Evolutionary conservation across 345 rosid species (phyloP).

Genomic region (Citrus trifoliata): DNA sequence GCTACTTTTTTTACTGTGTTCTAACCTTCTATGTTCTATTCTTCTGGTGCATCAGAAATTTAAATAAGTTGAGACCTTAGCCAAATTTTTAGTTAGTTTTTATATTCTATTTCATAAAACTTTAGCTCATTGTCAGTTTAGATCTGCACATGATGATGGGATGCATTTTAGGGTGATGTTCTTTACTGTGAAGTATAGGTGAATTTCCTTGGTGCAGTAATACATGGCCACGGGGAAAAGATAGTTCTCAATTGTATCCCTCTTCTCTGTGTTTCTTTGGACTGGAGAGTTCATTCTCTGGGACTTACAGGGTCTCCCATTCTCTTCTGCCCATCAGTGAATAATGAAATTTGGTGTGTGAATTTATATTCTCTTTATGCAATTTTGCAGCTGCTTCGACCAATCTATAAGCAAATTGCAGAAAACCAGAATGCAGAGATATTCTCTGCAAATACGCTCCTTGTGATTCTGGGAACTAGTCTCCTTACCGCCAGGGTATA

Average conservation of each 20-base stretch:
- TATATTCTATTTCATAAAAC: not conserved
- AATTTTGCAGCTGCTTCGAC: slow-evolving; percentile 84
- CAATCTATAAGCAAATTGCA: slow-evolving; percentile 95
- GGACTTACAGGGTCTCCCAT: not conserved
- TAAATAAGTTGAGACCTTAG: not conserved
- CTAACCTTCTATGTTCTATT: not conserved
- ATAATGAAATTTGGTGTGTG: not conserved
- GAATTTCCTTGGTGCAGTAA: not conserved
- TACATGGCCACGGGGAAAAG: not conserved
- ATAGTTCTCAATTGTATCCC: not conserved
- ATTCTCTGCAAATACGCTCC: slow-evolving; percentile 96
- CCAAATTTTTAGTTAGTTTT: not conserved
- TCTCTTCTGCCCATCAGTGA: not conserved
- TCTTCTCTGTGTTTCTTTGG: not conserved
- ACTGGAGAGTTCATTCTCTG: not conserved
- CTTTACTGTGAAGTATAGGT: not conserved
- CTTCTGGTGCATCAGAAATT: slow-evolving; percentile 10
- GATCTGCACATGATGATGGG: not conserved
- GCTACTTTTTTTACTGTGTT: not conserved
- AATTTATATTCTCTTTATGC: slow-evolving; percentile 10
- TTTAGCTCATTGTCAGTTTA: not conserved
- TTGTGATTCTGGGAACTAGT: slow-evolving; percentile 95
- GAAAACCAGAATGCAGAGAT: slow-evolving; percentile 98
- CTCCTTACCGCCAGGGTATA: slow-evolving; percentile 98
- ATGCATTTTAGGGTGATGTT: not conserved